Conservation (phyloP, 2,329 filamentous ascomycete genomes). For the Bipolaris sorokiniana region DNA sequence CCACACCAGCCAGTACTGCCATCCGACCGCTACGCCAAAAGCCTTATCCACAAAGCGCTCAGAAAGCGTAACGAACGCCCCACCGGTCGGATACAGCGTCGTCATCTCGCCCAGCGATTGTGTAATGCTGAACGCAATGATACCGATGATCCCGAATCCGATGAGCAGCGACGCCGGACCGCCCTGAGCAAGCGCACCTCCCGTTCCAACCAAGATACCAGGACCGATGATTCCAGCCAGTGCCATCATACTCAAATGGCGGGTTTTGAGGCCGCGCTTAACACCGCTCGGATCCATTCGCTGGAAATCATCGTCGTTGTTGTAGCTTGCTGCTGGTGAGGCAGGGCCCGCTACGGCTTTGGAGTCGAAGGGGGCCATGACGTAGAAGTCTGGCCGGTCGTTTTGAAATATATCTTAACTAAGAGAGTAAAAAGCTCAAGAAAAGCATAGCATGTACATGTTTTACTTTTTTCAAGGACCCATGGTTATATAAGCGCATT, state of each 20-base stretch:
- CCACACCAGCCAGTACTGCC: constrained; percentile 62
- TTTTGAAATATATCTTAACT: neutral
- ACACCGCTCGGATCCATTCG: constrained; percentile 66
- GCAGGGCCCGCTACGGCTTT: constrained; percentile 23
- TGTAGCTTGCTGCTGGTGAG: constrained; percentile 28
- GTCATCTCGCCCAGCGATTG: constrained; percentile 77
- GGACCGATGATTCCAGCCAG: constrained; percentile 66
- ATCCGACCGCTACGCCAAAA: constrained; percentile 37
- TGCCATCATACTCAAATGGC: constrained; percentile 66
- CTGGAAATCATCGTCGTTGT: constrained; percentile 37
- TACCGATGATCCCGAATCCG: constrained; percentile 75
- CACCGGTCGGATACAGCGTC: constrained; percentile 73
- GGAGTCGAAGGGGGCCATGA: constrained; percentile 31
- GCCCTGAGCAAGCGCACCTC: constrained; percentile 70
- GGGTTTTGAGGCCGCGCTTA: constrained; percentile 71
- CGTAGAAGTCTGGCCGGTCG: neutral
- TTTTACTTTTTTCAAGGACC: neutral
- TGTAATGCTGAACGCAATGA: constrained; percentile 71
- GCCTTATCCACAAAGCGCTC: constrained; percentile 62
- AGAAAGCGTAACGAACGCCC: constrained; percentile 73
- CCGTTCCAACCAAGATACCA: constrained; percentile 73
- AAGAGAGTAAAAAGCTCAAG: neutral
- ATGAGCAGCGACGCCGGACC: constrained; percentile 76
- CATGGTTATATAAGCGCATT: constrained; percentile 18
- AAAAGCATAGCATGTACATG: too few species aligned